Conservation (phyloP, 1,284 basidiomycete genomes). For the Volvariella volvacea region DNA sequence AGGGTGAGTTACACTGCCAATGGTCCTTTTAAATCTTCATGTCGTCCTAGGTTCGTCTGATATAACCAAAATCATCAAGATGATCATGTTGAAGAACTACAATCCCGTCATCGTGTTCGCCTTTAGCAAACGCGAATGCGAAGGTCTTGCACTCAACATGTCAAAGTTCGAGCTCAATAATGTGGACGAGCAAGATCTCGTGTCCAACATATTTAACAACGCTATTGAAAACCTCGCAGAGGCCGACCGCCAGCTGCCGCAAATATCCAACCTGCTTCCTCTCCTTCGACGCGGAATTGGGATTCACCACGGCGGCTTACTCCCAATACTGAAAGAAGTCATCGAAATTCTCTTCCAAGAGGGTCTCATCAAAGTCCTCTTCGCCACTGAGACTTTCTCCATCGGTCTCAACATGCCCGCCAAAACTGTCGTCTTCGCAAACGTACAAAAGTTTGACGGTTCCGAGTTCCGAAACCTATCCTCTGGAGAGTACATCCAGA, state of each 20-base stretch:
- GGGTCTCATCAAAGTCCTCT: conserved; percentile 97
- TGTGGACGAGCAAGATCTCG: conserved; percentile 88
- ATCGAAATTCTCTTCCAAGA: conserved; percentile 99
- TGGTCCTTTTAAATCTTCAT: background rate
- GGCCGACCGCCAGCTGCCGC: conserved; percentile 88
- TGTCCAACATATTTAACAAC: conserved; percentile 89
- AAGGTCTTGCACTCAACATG: conserved; percentile 86
- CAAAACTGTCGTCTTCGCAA: conserved; percentile 98
- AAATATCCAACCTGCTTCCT: conserved; percentile 91
- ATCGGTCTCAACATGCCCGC: conserved; percentile 99
- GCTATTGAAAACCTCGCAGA: conserved; percentile 87
- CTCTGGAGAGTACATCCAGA: conserved; percentile 94
- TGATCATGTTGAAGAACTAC: conserved; percentile 98
- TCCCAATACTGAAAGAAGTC: conserved; percentile 98
- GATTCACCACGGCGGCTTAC: conserved; percentile 96
- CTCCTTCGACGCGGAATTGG: conserved; percentile 95
- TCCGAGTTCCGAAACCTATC: conserved; percentile 90
- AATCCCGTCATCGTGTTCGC: conserved; percentile 99
- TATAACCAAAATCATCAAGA: conserved; percentile 97
- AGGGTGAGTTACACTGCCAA: conserved; percentile 47
- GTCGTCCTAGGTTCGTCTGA: conserved; percentile 70
- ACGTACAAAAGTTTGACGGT: conserved; percentile 95
- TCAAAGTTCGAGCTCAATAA: conserved; percentile 96
- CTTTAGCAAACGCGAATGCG: conserved; percentile 98
- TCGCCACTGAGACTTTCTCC: conserved; percentile 99